These are phyloP conservation scores for Calonectria pseudoreteaudii DNA, from an alignment of 2,329 filamentous ascomycete species.

Conservation along the genomic window DNA sequence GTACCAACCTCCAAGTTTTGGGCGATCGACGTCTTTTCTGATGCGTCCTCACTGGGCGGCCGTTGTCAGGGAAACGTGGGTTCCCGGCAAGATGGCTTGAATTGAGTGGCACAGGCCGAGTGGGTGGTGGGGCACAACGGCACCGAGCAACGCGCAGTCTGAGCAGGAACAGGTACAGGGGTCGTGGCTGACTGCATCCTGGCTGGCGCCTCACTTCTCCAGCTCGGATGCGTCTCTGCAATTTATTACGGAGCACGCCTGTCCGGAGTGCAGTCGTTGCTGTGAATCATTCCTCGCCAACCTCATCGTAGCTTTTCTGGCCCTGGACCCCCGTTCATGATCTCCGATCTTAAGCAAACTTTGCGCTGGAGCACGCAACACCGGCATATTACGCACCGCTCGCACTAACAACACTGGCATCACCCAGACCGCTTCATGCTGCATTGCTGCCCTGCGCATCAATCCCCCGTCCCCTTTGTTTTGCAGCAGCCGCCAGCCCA, in stretches of 20 bases:
- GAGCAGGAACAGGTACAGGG: neutral
- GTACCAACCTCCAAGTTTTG: conserved; percentile 42
- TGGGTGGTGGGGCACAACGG: neutral
- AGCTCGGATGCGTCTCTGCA: conserved; percentile 3
- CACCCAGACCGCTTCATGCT: neutral
- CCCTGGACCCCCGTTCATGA: conserved; percentile 35
- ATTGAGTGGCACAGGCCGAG: neutral
- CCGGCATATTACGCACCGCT: neutral
- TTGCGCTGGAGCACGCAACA: neutral
- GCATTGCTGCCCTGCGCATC: neutral
- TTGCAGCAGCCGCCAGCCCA: neutral
- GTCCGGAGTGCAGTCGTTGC: neutral
- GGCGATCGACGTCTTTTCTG: conserved; percentile 31
- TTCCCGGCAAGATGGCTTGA: conserved; percentile 30
- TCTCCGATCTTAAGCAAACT: conserved; percentile 32
- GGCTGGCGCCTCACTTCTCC: conserved; percentile 1
- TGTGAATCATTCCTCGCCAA: neutral
- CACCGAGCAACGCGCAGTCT: conserved; percentile 39
- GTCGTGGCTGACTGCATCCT: neutral
- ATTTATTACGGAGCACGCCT: neutral
- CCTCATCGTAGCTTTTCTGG: neutral
- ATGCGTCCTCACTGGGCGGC: conserved; percentile 42
- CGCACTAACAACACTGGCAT: neutral
- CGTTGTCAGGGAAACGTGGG: conserved; percentile 41
- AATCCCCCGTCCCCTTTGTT: neutral